Conservation (phyloP, 2,329 filamentous ascomycete species). For the Aspergillus unguis region DNA sequence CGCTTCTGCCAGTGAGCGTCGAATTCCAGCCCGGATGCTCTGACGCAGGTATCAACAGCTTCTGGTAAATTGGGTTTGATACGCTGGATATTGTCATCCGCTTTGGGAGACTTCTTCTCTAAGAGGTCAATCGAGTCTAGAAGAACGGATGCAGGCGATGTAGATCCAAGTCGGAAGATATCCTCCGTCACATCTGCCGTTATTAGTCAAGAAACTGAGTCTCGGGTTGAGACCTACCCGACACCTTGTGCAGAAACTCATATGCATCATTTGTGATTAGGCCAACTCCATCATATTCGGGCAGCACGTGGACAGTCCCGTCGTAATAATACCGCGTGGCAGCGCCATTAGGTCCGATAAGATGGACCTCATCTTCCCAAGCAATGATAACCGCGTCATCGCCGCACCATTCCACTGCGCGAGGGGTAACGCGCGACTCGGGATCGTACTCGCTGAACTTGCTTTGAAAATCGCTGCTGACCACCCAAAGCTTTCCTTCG, state of each 20-base stretch:
- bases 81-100: conserved; percentile 94
- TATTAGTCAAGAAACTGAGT: conserved; percentile 3
- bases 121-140: conserved; percentile 88
- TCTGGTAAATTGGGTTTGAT: conserved; percentile 85
- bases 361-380: conserved; percentile 96
- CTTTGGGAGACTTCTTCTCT: conserved; percentile 91
- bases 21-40: conserved; percentile 89
- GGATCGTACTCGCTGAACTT: conserved; percentile 90
- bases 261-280: conserved; percentile 91
- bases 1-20: conserved; percentile 91
- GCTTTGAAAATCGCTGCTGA: conserved; percentile 92
- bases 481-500: conserved; percentile 83
- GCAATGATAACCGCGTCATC: conserved; percentile 89
- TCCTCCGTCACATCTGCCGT: conserved; percentile 69
- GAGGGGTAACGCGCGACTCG: conserved; percentile 76
- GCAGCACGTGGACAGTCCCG: conserved; percentile 80
- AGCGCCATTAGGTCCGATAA: conserved; percentile 80
- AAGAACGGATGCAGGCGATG: conserved; percentile 85
- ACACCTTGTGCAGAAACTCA: conserved; percentile 94
- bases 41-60: conserved; percentile 89
- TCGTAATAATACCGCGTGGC: conserved; percentile 83
- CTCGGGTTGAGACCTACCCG: conserved; percentile 44
- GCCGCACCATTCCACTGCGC: conserved; percentile 92
- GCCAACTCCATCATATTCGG: conserved; percentile 85
- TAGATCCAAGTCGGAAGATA: conserved; percentile 83